Conservation (phyloP, 805 yeast genomes). For the Wickerhamiella nectarea region DNA sequence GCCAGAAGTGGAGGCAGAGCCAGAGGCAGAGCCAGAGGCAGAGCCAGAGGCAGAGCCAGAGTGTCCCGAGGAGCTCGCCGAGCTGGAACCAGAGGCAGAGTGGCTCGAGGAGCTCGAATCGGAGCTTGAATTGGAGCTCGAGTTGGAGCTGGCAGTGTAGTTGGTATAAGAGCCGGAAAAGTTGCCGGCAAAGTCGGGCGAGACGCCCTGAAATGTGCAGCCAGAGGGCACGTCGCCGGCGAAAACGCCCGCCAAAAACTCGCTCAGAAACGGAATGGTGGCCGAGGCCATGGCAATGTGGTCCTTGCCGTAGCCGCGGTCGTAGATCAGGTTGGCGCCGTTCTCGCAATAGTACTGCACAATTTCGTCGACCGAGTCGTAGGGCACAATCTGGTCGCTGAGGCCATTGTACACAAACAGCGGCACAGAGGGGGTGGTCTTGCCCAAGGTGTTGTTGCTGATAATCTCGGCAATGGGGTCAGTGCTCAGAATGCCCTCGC, state of each 20-base stretch:
- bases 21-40: neutral
- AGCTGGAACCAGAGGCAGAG: neutral
- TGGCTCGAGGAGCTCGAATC: neutral
- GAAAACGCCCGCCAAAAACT: neutral
- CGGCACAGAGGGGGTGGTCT: constrained; percentile 16
- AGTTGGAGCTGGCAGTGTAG: neutral
- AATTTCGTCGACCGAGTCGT: constrained; percentile 13
- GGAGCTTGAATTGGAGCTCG: neutral
- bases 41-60: neutral
- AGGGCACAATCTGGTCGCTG: constrained; percentile 20
- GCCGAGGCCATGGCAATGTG: constrained; percentile 8
- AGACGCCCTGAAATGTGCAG: constrained; percentile 6
- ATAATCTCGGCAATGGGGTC: constrained; percentile 12
- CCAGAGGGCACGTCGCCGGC: constrained; percentile 2
- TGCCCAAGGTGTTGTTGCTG: constrained; percentile 18
- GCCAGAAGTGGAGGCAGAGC: neutral
- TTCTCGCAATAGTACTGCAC: constrained; percentile 18
- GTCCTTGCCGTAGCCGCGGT: constrained; percentile 11
- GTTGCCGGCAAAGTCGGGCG: constrained; percentile 4
- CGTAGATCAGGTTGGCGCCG: constrained; percentile 19
- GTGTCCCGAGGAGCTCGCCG: neutral
- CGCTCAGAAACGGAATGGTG: neutral
- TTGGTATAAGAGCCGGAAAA: constrained; percentile 1
- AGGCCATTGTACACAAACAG: constrained; percentile 21
- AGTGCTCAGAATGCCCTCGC: constrained; percentile 13